Conservation (phyloP, 768 basidiomycete species). For the Mrakia blollopis region DNA sequence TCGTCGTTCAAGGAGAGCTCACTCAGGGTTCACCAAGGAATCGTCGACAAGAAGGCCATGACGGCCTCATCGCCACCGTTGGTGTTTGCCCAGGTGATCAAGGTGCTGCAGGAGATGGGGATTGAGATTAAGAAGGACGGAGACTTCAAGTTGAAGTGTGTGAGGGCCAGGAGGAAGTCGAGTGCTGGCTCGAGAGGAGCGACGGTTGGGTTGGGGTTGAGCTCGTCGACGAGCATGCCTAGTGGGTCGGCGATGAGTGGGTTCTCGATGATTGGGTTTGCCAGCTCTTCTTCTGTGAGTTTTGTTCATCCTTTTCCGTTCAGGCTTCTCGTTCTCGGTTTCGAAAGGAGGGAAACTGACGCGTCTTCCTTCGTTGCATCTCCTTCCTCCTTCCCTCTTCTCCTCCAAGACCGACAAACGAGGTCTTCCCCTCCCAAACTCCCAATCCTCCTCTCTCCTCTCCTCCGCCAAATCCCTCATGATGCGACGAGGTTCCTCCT, state of each 20-base stretch:
- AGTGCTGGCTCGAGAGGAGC: slow-evolving; percentile 47
- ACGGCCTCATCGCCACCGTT: slow-evolving; percentile 77
- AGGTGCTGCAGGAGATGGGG: slow-evolving; percentile 80
- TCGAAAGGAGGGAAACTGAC: background rate
- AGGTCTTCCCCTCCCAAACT: slow-evolving; percentile 77
- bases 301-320: no score
- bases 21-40: slow-evolving; percentile 80
- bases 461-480: slow-evolving; percentile 66
- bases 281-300: slow-evolving; percentile 20
- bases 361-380: no score
- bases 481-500: slow-evolving; percentile 85
- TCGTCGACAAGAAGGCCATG: slow-evolving; percentile 83
- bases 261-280: slow-evolving; percentile 30
- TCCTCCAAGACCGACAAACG: slow-evolving; percentile 71
- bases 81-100: slow-evolving; percentile 78
- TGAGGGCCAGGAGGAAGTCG: slow-evolving; percentile 68
- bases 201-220: slow-evolving; percentile 49
- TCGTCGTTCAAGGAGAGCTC: slow-evolving; percentile 50
- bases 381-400: background rate
- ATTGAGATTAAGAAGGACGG: slow-evolving; percentile 80
- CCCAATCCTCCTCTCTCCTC: slow-evolving; percentile 53
- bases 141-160: slow-evolving; percentile 84
- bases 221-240: slow-evolving; percentile 31
- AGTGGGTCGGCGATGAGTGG: slow-evolving; percentile 24
- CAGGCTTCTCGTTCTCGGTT: background rate